Evolutionary conservation across 2,329 filamentous ascomycete species (phyloP).

Genomic region (Penicillium sp.): DNA sequence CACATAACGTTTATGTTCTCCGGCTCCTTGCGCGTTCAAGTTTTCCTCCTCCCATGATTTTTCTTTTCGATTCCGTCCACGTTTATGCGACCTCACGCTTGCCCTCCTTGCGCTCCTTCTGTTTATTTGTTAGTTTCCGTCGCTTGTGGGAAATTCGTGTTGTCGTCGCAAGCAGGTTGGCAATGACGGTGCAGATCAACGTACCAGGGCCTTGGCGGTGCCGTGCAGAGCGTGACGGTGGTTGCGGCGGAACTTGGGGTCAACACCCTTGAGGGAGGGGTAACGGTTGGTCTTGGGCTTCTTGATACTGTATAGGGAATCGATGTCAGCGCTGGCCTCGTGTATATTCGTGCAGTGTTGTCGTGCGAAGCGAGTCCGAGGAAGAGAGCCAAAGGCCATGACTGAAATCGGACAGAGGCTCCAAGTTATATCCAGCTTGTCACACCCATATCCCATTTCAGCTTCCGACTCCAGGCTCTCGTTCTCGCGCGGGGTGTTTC

Average conservation of each 20-base stretch:
- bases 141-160: neutral
- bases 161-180: neutral
- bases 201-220: conserved; percentile 95
- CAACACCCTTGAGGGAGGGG: conserved; percentile 96
- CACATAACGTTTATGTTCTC: conserved; percentile 33
- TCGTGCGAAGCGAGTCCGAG: neutral
- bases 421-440: conserved; percentile 1
- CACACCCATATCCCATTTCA: conserved; percentile 7
- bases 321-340: conserved; percentile 24
- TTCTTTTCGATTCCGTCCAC: conserved; percentile 31
- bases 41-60: conserved; percentile 27
- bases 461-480: conserved; percentile 7
- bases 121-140: conserved; percentile 42
- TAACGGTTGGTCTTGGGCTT: conserved; percentile 99
- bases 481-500: neutral
- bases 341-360: neutral
- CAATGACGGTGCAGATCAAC: conserved; percentile 40
- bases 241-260: conserved; percentile 99
- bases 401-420: neutral
- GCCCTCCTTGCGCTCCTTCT: conserved; percentile 98
- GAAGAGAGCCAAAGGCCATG: conserved; percentile 2
- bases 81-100: conserved; percentile 83
- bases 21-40: conserved; percentile 36
- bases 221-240: conserved; percentile 99
- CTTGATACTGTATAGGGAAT: conserved; percentile 76